Base-by-base conservation (phyloP, 768 basidiomycete genomes). In the Pleurotus platypus region DNA sequence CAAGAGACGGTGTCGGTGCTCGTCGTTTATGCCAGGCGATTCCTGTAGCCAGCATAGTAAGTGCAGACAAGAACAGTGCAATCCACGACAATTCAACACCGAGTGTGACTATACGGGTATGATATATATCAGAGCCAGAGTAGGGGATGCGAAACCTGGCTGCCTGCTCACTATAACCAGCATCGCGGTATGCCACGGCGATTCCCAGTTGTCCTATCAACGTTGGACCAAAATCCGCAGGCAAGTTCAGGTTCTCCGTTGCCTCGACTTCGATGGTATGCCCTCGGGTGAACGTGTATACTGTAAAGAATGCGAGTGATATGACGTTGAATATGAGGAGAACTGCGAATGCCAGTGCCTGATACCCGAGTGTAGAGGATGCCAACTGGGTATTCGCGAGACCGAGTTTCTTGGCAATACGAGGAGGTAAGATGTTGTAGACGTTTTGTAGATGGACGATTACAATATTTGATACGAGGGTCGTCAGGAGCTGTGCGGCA, bases 361-460 rank as follows among this genome's bases (percentile, higher is more conserved):
- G 62, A n/a, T 56, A 37, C 35, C 45, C 43, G 2, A 63, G 55
- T 2, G 60, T 61, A 1, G 43, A 55, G 26, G 49, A 61, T 39
- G 62, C 55, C 27, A 61, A 26, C 5, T 54, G 60, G 7, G 49
- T 15, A 7, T 49, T 11, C 4, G 37, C 49, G 4, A 47, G 49
- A 13, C 30, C 30, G 18, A 63, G 13, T 16, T 57, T 58, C 12
- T 57, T 57, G 9, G 61, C 57, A 20, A 63, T 37, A 39, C 40
- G 50, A 20, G 50, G 30, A 35, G 62, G 62, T 15, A 63, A 42
- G 18, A 63, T 56, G 3, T 53, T 39, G 47, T 39, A 61, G 26
- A 63, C 56, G 11, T 63, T 58, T 7, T 63, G 62, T 55, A 63
- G 49, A 24, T 61, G 61, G 24, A 37, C 16, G 15, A 63, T 46